Conservation (phyloP, 2,329 filamentous ascomycete genomes). For the Stromatinia cepivora region DNA sequence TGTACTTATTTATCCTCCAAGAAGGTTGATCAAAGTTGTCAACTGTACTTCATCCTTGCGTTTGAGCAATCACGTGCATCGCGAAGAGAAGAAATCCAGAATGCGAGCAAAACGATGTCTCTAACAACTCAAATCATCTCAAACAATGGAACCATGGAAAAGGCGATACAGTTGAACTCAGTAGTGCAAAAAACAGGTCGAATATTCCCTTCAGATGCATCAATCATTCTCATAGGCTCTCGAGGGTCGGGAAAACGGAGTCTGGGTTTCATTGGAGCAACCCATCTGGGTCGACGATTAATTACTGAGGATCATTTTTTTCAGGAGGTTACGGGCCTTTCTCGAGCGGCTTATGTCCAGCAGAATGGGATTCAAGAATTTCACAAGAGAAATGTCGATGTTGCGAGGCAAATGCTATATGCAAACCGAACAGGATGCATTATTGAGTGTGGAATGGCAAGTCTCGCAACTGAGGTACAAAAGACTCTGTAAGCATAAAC, state of each 20-base stretch:
- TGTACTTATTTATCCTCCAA: neutral
- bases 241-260: constrained; percentile 75
- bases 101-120: constrained; percentile 31
- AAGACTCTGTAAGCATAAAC: constrained; percentile 48
- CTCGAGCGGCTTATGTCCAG: constrained; percentile 63
- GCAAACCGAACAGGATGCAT: constrained; percentile 62
- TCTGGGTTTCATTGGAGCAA: constrained; percentile 72
- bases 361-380: constrained; percentile 62
- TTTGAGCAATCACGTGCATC: constrained; percentile 16
- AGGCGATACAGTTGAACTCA: constrained; percentile 30
- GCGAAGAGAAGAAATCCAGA: neutral
- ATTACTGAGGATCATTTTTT: constrained; percentile 71
- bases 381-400: constrained; percentile 60
- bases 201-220: constrained; percentile 53
- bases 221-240: constrained; percentile 71
- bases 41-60: constrained; percentile 4
- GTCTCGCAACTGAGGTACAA: constrained; percentile 44
- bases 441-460: constrained; percentile 70
- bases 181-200: constrained; percentile 30
- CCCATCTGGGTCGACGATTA: constrained; percentile 66
- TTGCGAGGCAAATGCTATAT: constrained; percentile 60
- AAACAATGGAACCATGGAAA: constrained; percentile 26
- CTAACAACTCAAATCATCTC: constrained; percentile 34
- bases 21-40: neutral
- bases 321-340: constrained; percentile 60